Conservation (phyloP, 345 rosid genomes). For the Capsella bursapastoris region DNA sequence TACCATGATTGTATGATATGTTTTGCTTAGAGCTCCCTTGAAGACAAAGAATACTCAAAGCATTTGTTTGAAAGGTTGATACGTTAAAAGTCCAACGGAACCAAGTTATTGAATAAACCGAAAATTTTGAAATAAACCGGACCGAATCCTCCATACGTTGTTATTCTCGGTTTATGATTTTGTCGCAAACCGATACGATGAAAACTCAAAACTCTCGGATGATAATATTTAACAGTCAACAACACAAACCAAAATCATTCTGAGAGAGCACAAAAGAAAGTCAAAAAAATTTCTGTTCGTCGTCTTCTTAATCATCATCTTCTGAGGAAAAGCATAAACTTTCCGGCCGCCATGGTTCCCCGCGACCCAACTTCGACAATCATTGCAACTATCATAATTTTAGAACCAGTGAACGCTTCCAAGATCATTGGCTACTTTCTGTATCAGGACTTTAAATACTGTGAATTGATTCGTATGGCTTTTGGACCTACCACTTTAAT, state of each 20-base stretch:
- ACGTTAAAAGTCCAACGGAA: not conserved
- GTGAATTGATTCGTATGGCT: constrained; percentile 67
- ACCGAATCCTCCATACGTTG: not conserved
- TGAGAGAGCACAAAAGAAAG: no score
- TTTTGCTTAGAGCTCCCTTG: not conserved
- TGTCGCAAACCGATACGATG: no score
- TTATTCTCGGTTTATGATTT: not conserved
- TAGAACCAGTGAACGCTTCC: constrained; percentile 79
- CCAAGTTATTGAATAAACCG: not conserved
- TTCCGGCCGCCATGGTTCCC: constrained; percentile 60
- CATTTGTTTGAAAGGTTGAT: not conserved
- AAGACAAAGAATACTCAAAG: not conserved
- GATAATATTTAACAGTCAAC: no score
- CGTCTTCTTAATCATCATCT: constrained; percentile 1
- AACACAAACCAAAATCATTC: no score
- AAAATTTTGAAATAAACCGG: not conserved
- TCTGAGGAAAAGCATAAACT: not conserved
- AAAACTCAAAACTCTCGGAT: no score
- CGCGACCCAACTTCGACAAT: constrained; percentile 59
- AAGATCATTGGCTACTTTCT: constrained; percentile 85
- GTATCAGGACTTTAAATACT: constrained; percentile 56
- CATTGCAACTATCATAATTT: constrained; percentile 53
- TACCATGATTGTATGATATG: not conserved
- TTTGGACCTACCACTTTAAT: constrained; percentile 59
- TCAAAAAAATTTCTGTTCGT: not conserved